phyloP scores from a whole-genome alignment of 352 stramenopile species.

The Detonula confervacea region DNA sequence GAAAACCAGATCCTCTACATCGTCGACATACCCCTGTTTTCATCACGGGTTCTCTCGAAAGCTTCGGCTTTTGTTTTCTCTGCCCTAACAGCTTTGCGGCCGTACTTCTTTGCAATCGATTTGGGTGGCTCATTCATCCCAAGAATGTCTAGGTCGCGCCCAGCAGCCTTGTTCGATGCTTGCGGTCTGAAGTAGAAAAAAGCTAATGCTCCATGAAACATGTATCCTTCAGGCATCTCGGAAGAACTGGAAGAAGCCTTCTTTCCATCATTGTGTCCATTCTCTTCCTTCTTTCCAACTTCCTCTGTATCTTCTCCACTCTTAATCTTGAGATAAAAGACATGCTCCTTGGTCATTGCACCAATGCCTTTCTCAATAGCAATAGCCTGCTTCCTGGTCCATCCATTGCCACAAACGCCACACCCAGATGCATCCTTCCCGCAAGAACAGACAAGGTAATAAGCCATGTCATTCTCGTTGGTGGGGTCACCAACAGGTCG shows the following conservation, averaged over 20 bases:
- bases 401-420: not conserved
- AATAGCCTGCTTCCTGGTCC: not conserved
- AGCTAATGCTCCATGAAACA: not conserved
- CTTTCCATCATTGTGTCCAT: not conserved
- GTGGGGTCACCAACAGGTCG: constrained; percentile 1
- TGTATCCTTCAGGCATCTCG: not conserved
- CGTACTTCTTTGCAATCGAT: not conserved
- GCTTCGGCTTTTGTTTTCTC: not conserved
- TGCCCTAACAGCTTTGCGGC: not conserved
- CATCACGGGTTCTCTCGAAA: not conserved
- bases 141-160: not conserved
- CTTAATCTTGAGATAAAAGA: too few species aligned
- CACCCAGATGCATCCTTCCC: not conserved
- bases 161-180: not conserved
- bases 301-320: too few species aligned
- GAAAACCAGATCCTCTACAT: not conserved
- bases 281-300: not conserved
- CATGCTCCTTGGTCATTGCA: too few species aligned
- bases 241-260: too few species aligned
- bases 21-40: not conserved
- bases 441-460: not conserved
- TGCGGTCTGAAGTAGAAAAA: not conserved
- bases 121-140: not conserved
- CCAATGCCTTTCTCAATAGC: not conserved
- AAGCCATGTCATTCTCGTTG: not conserved